phyloP scores from a whole-genome alignment of 345 rosid genomes.

The Brassica cretica region DNA sequence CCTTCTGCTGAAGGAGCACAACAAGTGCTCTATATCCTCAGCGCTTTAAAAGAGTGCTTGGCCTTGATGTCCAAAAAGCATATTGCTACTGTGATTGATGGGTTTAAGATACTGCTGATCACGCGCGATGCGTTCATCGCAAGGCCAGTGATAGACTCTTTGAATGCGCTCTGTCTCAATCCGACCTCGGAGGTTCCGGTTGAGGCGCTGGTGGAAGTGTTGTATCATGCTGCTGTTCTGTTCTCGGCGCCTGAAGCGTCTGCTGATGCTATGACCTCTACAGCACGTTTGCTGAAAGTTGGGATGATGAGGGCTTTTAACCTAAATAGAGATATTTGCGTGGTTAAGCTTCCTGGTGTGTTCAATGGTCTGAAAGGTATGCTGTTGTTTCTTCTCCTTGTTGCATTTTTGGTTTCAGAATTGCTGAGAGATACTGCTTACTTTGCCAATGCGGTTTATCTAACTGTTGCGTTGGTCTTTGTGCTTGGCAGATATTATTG shows the following conservation, averaged over 20 bases:
- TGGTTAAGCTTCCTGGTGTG: slow-evolving; percentile 64
- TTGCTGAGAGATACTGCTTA: not conserved
- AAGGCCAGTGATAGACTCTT: slow-evolving; percentile 69
- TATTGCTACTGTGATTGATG: slow-evolving; percentile 55
- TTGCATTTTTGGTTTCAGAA: not conserved
- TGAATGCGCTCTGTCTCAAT: slow-evolving; percentile 60
- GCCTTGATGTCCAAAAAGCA: slow-evolving; percentile 65
- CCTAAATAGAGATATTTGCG: slow-evolving; percentile 62
- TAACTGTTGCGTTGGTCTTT: slow-evolving; percentile 1
- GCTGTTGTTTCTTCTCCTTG: slow-evolving; percentile 23
- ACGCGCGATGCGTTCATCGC: slow-evolving; percentile 65
- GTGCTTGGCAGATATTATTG: slow-evolving; percentile 65
- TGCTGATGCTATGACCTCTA: slow-evolving; percentile 66
- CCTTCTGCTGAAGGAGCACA: slow-evolving; percentile 68
- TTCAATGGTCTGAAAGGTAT: slow-evolving; percentile 83
- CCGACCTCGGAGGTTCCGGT: slow-evolving; percentile 58
- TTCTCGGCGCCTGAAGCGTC: slow-evolving; percentile 63
- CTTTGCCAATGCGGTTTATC: slow-evolving; percentile 4
- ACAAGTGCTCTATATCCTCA: slow-evolving; percentile 67
- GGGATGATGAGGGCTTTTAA: slow-evolving; percentile 74
- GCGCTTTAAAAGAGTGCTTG: slow-evolving; percentile 73
- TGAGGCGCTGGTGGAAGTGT: slow-evolving; percentile 65
- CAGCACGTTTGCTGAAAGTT: slow-evolving; percentile 74
- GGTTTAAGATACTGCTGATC: slow-evolving; percentile 64
- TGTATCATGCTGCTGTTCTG: slow-evolving; percentile 54